Evolutionary conservation across 352 stramenopile genomes (phyloP), one percentile per base, ranked within the genome.

Genomic region (Globisporangium spiculum): DNA sequence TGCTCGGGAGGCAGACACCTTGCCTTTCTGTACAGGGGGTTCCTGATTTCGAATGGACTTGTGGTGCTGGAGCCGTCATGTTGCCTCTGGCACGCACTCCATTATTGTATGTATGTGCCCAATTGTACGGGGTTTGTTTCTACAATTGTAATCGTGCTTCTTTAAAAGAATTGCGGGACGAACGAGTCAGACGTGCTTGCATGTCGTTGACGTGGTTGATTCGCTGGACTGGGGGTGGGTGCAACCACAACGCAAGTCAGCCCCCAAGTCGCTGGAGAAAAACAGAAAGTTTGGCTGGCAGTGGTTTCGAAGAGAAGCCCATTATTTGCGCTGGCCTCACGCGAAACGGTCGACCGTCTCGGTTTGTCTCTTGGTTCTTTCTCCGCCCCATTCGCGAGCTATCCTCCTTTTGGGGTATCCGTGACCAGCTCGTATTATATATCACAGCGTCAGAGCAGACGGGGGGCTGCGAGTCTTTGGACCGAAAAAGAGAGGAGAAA

Each of bases 241-340:
- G 38, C 38, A 20, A 48, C 3, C 38, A 48, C 41, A 48, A 46
- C 9, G 38, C 38, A 46, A 18, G 38, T 46, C 38, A 46, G 44
- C 9, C 16, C 44, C 44, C 36, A 18, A 16, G 36, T 44, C 36
- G 36, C 36, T 44, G 10, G n/a, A 9, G n/a, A 55, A 27, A 12
- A 54, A 54, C 18, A 12, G 46, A 54, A 54, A 16, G 48, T 55
- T 55, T 55, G 48, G 48, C 48, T 14, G 48, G 9, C 10, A 4
- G 48, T 55, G 48, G 48, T 55, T 55, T 55, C 48, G 48, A 55
- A 55, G n/a, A 55, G 48, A 55, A 18, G 4, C n/a, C 16, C 16
- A 32, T 32, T 16, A 48, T 48, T 48, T 48, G 41, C 41, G 41
- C 41, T 50, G 41, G 41, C 41, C 16, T 50, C 41, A 55, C 26